Evolutionary conservation across 176 grass and related monocot genomes (phyloP).

Genomic region (Stipa capillata): DNA sequence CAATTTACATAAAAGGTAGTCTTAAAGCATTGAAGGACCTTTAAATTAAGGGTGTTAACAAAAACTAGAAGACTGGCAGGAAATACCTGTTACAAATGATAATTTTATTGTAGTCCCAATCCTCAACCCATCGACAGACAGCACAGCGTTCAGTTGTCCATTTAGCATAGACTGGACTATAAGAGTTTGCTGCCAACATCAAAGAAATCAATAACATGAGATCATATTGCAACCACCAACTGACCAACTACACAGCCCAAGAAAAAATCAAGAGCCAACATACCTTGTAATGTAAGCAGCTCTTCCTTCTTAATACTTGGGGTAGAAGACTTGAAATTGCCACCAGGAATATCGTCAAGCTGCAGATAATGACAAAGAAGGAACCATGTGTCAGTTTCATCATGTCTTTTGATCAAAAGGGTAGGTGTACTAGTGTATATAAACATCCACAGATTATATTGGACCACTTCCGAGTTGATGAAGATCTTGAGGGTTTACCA

Average conservation of each 20-base stretch:
- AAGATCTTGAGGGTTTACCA: constrained; percentile 36
- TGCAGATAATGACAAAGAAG: constrained; percentile 16
- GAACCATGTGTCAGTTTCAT: neutral
- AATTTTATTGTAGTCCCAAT: constrained; percentile 99
- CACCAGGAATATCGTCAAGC: constrained; percentile 46
- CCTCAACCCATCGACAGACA: constrained; percentile 94
- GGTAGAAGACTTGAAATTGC: constrained; percentile 24
- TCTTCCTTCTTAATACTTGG: constrained; percentile 45
- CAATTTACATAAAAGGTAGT: neutral
- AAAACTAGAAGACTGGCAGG: no score
- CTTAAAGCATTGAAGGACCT: neutral
- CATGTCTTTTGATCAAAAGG: neutral
- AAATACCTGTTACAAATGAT: constrained; percentile 99
- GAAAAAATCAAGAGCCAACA: neutral
- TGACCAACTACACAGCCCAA: neutral
- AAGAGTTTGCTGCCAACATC: constrained; percentile 55
- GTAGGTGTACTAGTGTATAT: neutral
- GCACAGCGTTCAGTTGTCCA: constrained; percentile 97
- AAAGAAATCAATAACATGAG: neutral
- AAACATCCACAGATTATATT: neutral
- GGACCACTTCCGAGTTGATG: neutral
- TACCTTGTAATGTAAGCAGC: constrained; percentile 41
- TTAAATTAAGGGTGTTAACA: no score
- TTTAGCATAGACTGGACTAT: constrained; percentile 67
- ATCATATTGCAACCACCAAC: neutral